Conservation (phyloP, 1,284 basidiomycete genomes). For the Ustanciosporium gigantosporum region DNA sequence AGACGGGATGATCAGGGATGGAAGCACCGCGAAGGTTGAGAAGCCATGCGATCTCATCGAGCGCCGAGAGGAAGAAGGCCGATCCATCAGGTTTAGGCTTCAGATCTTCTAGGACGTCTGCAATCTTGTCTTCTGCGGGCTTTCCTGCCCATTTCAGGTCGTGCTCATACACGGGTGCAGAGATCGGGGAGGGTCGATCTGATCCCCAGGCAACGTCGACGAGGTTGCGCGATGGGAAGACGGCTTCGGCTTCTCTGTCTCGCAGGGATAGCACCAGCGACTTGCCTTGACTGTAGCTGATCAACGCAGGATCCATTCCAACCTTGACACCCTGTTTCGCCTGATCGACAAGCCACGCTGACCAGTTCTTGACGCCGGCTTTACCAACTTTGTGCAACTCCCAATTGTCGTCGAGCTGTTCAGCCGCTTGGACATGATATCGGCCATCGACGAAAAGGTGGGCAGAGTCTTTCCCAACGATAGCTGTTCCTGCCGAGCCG, state of each 20-base stretch:
- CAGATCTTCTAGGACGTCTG: constrained; percentile 38
- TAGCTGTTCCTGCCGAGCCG: constrained; percentile 80
- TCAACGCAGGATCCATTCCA: constrained; percentile 85
- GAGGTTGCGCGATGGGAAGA: constrained; percentile 70
- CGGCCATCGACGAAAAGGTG: constrained; percentile 79
- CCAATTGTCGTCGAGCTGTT: constrained; percentile 80
- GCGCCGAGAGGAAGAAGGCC: constrained; percentile 44
- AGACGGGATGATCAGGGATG: constrained; percentile 54
- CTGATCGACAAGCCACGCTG: constrained; percentile 63
- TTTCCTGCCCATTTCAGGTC: constrained; percentile 74
- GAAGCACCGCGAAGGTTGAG: constrained; percentile 55
- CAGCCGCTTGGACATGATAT: constrained; percentile 82
- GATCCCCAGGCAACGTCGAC: constrained; percentile 78
- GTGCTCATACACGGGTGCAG: constrained; percentile 75
- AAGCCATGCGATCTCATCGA: constrained; percentile 57
- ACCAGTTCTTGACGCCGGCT: constrained; percentile 47
- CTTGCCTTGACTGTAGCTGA: constrained; percentile 71
- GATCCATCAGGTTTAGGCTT: constrained; percentile 17
- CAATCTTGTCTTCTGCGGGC: constrained; percentile 56
- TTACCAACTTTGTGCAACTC: constrained; percentile 71
- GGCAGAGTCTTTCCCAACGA: constrained; percentile 68
- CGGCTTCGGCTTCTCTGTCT: constrained; percentile 63
- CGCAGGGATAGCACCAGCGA: constrained; percentile 16
- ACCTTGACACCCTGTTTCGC: constrained; percentile 68
- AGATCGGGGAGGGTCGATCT: constrained; percentile 72